phyloP scores from a whole-genome alignment of 345 rosid species.

The Hypericum perforatum region DNA sequence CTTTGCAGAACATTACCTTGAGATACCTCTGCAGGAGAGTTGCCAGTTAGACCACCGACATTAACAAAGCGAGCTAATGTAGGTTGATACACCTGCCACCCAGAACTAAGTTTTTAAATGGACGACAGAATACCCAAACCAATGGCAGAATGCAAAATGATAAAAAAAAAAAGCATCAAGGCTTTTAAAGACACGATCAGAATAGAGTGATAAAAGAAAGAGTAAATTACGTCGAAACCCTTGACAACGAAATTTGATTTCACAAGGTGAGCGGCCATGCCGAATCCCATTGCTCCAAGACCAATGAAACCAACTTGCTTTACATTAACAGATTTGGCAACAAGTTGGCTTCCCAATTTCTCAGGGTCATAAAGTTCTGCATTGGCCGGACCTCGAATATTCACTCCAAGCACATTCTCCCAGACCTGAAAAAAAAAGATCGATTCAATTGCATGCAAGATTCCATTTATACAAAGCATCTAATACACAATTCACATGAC shows the following conservation, averaged over 20 bases:
- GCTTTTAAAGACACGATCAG: not conserved
- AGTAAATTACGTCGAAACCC: constrained; percentile 75
- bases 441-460: not conserved
- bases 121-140: not conserved
- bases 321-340: constrained; percentile 42
- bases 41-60: constrained; percentile 65
- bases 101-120: constrained; percentile 9
- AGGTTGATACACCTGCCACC: constrained; percentile 74
- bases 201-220: not conserved
- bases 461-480: not conserved
- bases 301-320: constrained; percentile 78
- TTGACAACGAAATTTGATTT: constrained; percentile 52
- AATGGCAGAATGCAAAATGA: not conserved
- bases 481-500: not conserved
- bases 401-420: constrained; percentile 56
- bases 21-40: constrained; percentile 65
- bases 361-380: constrained; percentile 63
- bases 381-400: constrained; percentile 50
- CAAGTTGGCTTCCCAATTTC: constrained; percentile 48
- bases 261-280: constrained; percentile 82
- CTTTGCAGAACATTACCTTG: constrained; percentile 42
- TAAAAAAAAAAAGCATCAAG: not conserved
- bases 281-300: constrained; percentile 99
- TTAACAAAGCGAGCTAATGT: constrained; percentile 52
- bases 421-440: constrained; percentile 38